Evolutionary conservation across 2,329 filamentous ascomycete genomes (phyloP).

Genomic region (Sarocladium strictum): DNA sequence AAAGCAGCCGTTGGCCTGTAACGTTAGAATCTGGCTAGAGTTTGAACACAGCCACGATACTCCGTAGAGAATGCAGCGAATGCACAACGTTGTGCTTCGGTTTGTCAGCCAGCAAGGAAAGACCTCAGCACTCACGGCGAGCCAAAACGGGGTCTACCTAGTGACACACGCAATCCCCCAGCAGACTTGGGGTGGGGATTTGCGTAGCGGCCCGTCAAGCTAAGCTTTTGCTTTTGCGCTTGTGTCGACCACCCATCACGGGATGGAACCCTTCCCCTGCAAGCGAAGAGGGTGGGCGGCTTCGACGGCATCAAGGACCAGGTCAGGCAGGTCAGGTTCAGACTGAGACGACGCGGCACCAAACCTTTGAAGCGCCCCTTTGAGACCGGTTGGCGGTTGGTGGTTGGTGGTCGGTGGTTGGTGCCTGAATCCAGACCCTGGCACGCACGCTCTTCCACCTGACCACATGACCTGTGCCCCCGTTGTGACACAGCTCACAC

Average conservation of each 20-base stretch:
- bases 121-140: neutral
- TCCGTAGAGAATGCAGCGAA: too few species aligned
- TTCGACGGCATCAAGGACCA: neutral
- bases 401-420: too few species aligned
- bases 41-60: too few species aligned
- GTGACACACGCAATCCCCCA: neutral
- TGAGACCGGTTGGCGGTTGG: too few species aligned
- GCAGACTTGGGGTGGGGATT: neutral
- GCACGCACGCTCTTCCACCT: neutral
- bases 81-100: too few species aligned
- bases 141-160: neutral
- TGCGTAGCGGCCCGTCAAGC: slow-evolving; percentile 4
- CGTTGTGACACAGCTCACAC: too few species aligned
- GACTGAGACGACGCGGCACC: too few species aligned
- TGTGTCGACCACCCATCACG: slow-evolving; percentile 5
- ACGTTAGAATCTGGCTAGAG: neutral
- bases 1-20: too few species aligned
- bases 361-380: too few species aligned
- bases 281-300: neutral
- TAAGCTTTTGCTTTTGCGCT: slow-evolving; percentile 7
- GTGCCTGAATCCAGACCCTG: neutral
- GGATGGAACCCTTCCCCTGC: neutral
- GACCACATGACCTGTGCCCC: neutral
- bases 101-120: neutral
- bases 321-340: neutral